phyloP scores from a whole-genome alignment of 768 basidiomycete genomes.

The Strobilomyces dryophilus region DNA sequence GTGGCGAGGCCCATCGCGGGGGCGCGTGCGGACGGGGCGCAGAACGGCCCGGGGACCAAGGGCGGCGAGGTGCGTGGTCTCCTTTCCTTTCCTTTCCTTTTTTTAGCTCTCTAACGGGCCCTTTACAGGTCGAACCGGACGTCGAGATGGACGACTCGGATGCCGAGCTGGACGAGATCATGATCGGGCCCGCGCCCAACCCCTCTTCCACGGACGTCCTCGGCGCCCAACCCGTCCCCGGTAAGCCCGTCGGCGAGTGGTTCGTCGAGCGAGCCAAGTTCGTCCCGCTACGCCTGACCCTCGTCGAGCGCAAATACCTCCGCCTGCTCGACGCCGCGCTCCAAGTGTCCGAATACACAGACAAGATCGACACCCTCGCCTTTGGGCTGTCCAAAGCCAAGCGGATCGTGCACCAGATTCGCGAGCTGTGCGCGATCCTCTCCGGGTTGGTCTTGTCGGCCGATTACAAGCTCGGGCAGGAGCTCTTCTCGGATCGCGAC shows the following conservation, averaged over 20 bases:
- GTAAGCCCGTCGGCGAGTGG: constrained; percentile 73
- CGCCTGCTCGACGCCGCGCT: constrained; percentile 83
- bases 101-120: too few species aligned
- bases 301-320: constrained; percentile 77
- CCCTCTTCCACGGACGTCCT: constrained; percentile 33
- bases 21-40: constrained; percentile 2
- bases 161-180: constrained; percentile 37
- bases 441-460: constrained; percentile 78
- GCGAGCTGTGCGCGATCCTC: constrained; percentile 84
- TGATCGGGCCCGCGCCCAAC: constrained; percentile 9
- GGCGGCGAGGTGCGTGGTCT: constrained; percentile 18
- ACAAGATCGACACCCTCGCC: constrained; percentile 81
- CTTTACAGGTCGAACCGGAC: constrained; percentile 29
- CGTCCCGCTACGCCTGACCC: constrained; percentile 74
- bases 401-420: constrained; percentile 81
- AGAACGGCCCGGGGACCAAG: constrained; percentile 9
- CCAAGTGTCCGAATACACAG: constrained; percentile 83
- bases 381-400: constrained; percentile 81
- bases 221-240: constrained; percentile 56
- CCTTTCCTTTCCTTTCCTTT: background rate
- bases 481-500: constrained; percentile 77
- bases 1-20: constrained; percentile 42
- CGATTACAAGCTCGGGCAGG: constrained; percentile 87
- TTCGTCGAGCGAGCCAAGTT: constrained; percentile 77
- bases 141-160: constrained; percentile 36